Percentiles rank a stretch among this genome's conserved stretches.
phyloP scores from a whole-genome alignment of 805 yeast species.

The Ogataea wickerhamii region DNA sequence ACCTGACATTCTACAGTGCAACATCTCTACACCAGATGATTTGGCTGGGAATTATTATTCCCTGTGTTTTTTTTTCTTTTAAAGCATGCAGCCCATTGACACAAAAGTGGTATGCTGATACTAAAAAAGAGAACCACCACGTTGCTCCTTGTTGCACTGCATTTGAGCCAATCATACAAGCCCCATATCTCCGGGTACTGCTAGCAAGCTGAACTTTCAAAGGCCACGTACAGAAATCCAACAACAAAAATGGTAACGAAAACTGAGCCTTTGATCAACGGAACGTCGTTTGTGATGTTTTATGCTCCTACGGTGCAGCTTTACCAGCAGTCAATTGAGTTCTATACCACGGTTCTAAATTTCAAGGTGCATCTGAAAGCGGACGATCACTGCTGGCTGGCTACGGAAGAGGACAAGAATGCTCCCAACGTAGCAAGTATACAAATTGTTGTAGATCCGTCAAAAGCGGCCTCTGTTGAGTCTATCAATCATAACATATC shows the following conservation, averaged over 20 bases:
- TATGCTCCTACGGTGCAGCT: slow-evolving; percentile 48
- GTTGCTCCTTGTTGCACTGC: too few relatives aligned
- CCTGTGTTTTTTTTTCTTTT: too few relatives aligned
- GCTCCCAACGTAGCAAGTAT: slow-evolving; percentile 27
- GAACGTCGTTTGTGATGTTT: slow-evolving; percentile 49
- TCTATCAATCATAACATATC: slow-evolving; percentile 26
- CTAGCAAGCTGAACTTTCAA: too few relatives aligned
- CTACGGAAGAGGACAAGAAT: slow-evolving; percentile 18
- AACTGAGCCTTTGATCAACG: slow-evolving; percentile 46
- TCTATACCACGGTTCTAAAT: slow-evolving; percentile 51
- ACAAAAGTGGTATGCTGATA: too few relatives aligned
- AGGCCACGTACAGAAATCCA: too few relatives aligned
- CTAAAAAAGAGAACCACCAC: too few relatives aligned
- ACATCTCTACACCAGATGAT: too few relatives aligned
- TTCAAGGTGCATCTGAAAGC: slow-evolving; percentile 31
- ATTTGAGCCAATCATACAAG: too few relatives aligned
- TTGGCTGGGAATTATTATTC: too few relatives aligned
- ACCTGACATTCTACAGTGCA: too few relatives aligned
- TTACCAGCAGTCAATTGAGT: slow-evolving; percentile 45
- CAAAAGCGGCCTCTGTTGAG: slow-evolving; percentile 25
- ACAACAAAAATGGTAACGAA: slow-evolving; percentile 13
- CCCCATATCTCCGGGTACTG: too few relatives aligned
- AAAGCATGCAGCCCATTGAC: too few relatives aligned
- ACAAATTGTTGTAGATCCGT: slow-evolving; percentile 23
- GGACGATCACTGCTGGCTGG: slow-evolving; percentile 31